Evolutionary conservation across 306 rosid species (phyloP).

Genomic region (Cucumis cinereus): DNA sequence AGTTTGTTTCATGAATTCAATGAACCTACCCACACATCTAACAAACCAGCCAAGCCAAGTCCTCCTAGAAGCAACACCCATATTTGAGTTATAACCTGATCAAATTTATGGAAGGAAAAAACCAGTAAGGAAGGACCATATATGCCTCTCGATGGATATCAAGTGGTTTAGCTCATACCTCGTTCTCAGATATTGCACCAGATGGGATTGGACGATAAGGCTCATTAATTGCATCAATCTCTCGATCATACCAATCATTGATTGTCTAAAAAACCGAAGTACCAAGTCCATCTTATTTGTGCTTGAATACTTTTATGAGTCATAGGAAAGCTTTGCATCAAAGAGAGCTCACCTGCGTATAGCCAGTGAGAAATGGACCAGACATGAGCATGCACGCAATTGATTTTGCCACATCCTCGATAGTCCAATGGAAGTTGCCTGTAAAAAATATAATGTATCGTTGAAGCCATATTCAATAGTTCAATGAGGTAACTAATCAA

Average conservation of each 20-base stretch:
- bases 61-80: conserved; percentile 95
- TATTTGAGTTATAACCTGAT: conserved; percentile 85
- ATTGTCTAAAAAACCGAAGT: conserved; percentile 41
- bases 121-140: background rate
- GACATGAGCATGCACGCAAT: conserved; percentile 90
- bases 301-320: conserved; percentile 8
- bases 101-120: conserved; percentile 6
- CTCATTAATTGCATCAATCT: conserved; percentile 91
- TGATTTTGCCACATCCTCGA: conserved; percentile 82
- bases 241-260: conserved; percentile 98
- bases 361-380: conserved; percentile 89
- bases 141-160: background rate
- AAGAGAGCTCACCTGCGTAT: conserved; percentile 54
- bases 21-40: conserved; percentile 87
- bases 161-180: conserved; percentile 30
- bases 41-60: conserved; percentile 54
- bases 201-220: conserved; percentile 99
- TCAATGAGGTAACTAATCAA: background rate
- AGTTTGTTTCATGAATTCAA: background rate
- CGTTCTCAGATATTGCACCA: conserved; percentile 84
- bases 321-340: background rate
- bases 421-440: conserved; percentile 92
- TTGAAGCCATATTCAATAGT: background rate
- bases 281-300: conserved; percentile 4
- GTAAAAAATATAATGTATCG: background rate